Percentiles rank a stretch among this genome's conserved stretches.
phyloP scores from a whole-genome alignment of 1,139 yeast genomes.

The Lizanozyma gosingica region DNA sequence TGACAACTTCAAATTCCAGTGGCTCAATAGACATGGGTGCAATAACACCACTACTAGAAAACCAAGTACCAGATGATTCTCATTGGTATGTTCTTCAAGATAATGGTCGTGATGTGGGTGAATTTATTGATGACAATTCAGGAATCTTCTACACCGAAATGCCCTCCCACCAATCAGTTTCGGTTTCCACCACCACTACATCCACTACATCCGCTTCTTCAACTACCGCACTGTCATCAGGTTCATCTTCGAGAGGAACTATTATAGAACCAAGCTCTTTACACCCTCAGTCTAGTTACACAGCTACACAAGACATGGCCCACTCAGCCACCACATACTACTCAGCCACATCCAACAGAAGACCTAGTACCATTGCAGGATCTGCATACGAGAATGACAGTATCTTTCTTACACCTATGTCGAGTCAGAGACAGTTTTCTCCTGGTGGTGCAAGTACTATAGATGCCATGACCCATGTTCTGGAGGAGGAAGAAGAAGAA shows the following conservation, averaged over 20 bases:
- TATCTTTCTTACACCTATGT: neutral
- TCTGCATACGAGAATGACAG: neutral
- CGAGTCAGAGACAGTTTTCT: neutral
- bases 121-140: constrained; percentile 7
- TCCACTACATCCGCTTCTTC: neutral
- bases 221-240: neutral
- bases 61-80: neutral
- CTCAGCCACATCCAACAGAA: neutral
- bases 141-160: constrained; percentile 2
- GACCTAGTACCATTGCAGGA: neutral
- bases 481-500: neutral
- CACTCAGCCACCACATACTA: neutral
- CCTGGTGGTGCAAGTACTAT: neutral
- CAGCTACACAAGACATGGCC: neutral
- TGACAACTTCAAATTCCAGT: neutral
- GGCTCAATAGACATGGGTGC: neutral
- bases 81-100: neutral
- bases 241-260: too few relatives aligned
- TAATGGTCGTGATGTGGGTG: neutral
- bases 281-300: too few relatives aligned
- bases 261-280: too few relatives aligned
- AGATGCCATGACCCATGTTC: neutral
- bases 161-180: neutral
- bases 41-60: neutral
- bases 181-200: neutral